Evolutionary conservation across 2,329 filamentous ascomycete species (phyloP).

Genomic region (Emergomyces pasteurianus): DNA sequence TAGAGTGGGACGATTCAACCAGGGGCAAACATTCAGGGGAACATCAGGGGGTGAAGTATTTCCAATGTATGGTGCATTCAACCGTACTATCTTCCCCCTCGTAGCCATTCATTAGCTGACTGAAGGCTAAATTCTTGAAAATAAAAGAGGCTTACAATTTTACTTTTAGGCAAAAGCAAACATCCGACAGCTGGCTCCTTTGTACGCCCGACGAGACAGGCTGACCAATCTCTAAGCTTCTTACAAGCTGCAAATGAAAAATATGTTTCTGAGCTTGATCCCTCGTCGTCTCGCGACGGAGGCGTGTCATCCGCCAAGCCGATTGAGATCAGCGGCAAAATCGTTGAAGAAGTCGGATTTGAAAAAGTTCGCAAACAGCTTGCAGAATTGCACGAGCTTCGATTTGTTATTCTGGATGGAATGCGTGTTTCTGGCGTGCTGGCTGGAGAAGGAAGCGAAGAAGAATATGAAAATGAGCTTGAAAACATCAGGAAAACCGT

Average conservation of each 20-base stretch:
- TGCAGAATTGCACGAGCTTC: conserved; percentile 63
- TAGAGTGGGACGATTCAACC: conserved; percentile 86
- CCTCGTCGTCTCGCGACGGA: background rate
- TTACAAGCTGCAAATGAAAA: conserved; percentile 69
- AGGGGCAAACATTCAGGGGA: conserved; percentile 86
- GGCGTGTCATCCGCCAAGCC: conserved; percentile 25
- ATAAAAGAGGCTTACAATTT: conserved; percentile 11
- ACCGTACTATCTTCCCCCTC: background rate
- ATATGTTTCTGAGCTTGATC: conserved; percentile 55
- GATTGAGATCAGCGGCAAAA: conserved; percentile 66
- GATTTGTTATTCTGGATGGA: conserved; percentile 71
- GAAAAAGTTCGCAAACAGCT: conserved; percentile 79
- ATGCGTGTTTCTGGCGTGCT: conserved; percentile 44
- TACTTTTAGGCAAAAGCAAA: conserved; percentile 43
- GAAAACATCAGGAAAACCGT: conserved; percentile 44
- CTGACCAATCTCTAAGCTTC: conserved; percentile 60
- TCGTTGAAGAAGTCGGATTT: conserved; percentile 88
- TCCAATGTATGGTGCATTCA: conserved; percentile 50
- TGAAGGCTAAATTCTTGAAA: background rate
- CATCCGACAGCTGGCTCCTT: conserved; percentile 71
- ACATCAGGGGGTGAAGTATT: conserved; percentile 68
- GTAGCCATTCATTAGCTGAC: background rate
- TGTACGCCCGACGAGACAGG: conserved; percentile 61
- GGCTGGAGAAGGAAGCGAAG: conserved; percentile 10
- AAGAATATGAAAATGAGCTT: conserved; percentile 18